A percentile compares a stretch with the other conserved stretches of the same genome.
These are phyloP conservation scores for Aegilops longissima DNA, from an alignment of 176 grass and related monocot genomes.

Conservation along the genomic window DNA sequence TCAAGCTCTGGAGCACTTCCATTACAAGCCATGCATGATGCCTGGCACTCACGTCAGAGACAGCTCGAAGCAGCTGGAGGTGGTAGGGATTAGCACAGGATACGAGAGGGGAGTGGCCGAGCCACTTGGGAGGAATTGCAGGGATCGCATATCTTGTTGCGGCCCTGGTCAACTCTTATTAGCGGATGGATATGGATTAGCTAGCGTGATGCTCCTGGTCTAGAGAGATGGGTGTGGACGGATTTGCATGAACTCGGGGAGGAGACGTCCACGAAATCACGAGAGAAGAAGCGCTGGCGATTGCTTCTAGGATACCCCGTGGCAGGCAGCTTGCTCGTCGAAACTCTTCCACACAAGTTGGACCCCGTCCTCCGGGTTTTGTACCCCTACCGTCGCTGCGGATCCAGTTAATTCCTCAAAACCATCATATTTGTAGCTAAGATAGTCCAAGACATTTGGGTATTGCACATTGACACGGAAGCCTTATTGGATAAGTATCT, in stretches of 20 bases:
- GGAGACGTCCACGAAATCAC: background rate
- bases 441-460: no score
- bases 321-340: background rate
- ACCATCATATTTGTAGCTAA: no score
- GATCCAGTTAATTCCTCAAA: no score
- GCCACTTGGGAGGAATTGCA: no score
- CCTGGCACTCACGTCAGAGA: background rate
- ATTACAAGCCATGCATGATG: background rate
- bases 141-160: no score
- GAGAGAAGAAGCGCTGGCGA: background rate
- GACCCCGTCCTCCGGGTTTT: background rate
- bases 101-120: no score
- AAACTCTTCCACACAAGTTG: background rate
- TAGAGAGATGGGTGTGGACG: background rate
- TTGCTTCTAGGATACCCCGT: slow-evolving; percentile 17
- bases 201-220: background rate
- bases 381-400: no score
- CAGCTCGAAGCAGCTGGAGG: no score
- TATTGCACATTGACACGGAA: no score
- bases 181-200: background rate
- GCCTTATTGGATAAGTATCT: no score
- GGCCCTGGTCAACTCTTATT: no score
- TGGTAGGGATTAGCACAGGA: background rate
- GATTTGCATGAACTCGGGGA: background rate
- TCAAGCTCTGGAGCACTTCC: background rate